phyloP scores from a whole-genome alignment of 1,139 yeast genomes.

The Kurtzmaniella quercitrusa region DNA sequence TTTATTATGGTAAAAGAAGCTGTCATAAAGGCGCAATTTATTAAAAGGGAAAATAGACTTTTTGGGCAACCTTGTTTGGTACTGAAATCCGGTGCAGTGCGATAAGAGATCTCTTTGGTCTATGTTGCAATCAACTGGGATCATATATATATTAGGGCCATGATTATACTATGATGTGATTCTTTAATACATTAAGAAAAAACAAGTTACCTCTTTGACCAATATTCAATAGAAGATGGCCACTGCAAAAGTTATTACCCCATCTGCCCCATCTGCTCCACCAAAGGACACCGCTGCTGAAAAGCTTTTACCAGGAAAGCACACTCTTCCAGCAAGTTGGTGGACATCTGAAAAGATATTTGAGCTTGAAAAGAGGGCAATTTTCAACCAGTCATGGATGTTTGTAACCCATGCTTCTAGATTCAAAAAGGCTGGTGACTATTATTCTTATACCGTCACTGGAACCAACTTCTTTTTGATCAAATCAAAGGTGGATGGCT shows the following conservation, averaged over 20 bases:
- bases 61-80: not conserved
- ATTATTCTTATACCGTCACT: slow-evolving; percentile 44
- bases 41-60: not conserved
- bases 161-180: no score
- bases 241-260: slow-evolving; percentile 13
- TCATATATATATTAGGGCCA: not conserved
- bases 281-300: slow-evolving; percentile 21
- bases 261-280: slow-evolving; percentile 20
- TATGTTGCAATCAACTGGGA: not conserved
- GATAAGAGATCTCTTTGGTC: not conserved
- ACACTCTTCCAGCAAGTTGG: slow-evolving; percentile 64
- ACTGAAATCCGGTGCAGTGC: not conserved
- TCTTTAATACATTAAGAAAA: no score
- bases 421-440: slow-evolving; percentile 55
- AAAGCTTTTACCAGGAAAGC: slow-evolving; percentile 42
- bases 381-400: slow-evolving; percentile 55
- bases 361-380: slow-evolving; percentile 54
- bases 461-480: slow-evolving; percentile 56
- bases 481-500: slow-evolving; percentile 46
- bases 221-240: slow-evolving; percentile 8
- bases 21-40: not conserved
- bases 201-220: no score
- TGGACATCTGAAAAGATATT: slow-evolving; percentile 57
- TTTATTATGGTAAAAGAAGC: not conserved
- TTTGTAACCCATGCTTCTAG: slow-evolving; percentile 48